Base-by-base conservation (phyloP, 768 basidiomycete species). In the Asterophora lycoperdoides region DNA sequence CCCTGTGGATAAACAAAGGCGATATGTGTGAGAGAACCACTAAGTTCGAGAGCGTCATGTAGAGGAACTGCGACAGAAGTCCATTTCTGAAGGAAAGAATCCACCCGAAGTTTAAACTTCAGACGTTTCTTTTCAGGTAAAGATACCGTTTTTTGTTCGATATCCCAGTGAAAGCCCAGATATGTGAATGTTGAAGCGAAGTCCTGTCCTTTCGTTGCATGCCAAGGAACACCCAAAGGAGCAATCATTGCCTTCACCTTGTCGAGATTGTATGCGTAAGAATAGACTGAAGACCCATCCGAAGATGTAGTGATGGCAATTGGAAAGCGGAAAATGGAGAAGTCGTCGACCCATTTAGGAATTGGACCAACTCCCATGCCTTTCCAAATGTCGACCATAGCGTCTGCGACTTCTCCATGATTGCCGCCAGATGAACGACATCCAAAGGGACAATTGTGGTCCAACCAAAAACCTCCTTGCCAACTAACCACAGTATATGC, bases 311-410 rank as follows among this genome's bases (percentile, higher is more conserved):
- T n/a, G n/a, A n/a, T n/a, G n/a, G n/a, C n/a, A n/a, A 28, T 26
- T 7, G 59, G 61, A 14, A 46, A 49, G 1, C 39, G 51, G 20
- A 67, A 57, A 2, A 60, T 18, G 7, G 56, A 39, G 41, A 66
- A 54, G 34, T 73, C 64, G 52, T 73, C 68, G 1, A 66, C 67
- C 61, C 64, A 67, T 35, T 67, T 65, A 10, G 39, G n/a, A 1
- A 42, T 8, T 4, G 64, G 58, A 1, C 42, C 28, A 13, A 63
- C 51, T 1, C 41, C 49, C 19, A 55, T 41, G 0, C 35, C 28
- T 1, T 51, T 9, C 53, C 59, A 60, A 7, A 69, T 64, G n/a
- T 61, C 59, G 0, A 60, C 49, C 0, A 56, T 41, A 0, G 58
- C 56, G 15, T 56, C 54, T 0, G 54, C 55, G 5, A 66, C 58